Evolutionary conservation across 257 asterid genomes (phyloP).

Genomic region (Gentiana dahurica): DNA sequence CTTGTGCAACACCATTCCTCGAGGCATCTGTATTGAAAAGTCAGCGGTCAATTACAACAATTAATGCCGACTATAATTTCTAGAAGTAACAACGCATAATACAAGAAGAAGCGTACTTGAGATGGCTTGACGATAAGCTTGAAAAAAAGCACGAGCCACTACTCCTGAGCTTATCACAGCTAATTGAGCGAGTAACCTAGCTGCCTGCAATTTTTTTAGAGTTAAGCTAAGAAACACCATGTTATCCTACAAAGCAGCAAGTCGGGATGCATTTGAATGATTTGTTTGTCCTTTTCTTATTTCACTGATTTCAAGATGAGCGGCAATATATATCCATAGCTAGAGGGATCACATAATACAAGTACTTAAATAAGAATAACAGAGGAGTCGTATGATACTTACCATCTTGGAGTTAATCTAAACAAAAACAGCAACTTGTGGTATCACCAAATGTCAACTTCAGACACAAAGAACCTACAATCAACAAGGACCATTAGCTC

Average conservation of each 20-base stretch:
- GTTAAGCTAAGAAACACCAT: too few relatives aligned
- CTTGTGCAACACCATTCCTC: constrained; percentile 38
- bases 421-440: not conserved
- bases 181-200: constrained; percentile 28
- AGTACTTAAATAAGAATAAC: too few relatives aligned
- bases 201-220: constrained; percentile 18
- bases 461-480: constrained; percentile 1
- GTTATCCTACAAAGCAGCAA: too few relatives aligned
- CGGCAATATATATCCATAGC: too few relatives aligned
- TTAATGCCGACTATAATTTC: too few relatives aligned
- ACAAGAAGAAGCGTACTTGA: constrained; percentile 21
- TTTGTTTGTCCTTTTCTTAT: too few relatives aligned
- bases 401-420: constrained; percentile 9
- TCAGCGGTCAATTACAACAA: too few relatives aligned
- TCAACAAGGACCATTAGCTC: too few relatives aligned
- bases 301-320: too few relatives aligned
- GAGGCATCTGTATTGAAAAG: constrained; percentile 23
- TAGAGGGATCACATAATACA: not conserved
- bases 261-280: too few relatives aligned
- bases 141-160: constrained; percentile 28
- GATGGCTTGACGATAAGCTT: constrained; percentile 41
- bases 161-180: constrained; percentile 30
- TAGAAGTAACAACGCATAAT: not conserved
- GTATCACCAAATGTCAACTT: not conserved
- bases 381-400: not conserved